Evolutionary conservation across 1,284 basidiomycete species (phyloP), one percentile per base, ranked within the genome.

Genomic region (Heliocybe sulcata): DNA sequence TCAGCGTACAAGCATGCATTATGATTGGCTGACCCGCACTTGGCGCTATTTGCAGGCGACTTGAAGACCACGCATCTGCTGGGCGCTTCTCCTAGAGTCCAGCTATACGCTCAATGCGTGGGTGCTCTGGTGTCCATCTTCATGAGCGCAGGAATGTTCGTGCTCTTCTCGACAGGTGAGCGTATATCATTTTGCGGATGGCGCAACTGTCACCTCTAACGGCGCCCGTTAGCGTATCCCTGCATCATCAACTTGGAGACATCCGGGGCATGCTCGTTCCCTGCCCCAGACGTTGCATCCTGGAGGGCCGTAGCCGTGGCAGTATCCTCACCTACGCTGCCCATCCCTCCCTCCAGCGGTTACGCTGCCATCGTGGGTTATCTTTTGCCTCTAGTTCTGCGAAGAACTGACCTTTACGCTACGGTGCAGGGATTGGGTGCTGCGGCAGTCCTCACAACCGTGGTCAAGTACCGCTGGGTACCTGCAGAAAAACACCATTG

Each of bases 1-100:
- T 16, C 9, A 35, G n/a, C n/a, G n/a, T n/a, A n/a, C n/a, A n/a
- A n/a, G n/a, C n/a, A n/a, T n/a, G n/a, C n/a, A n/a, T n/a, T n/a
- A 12, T 31, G 29, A 31, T 16, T 45, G 19, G 16, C 42, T 10
- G n/a, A 45, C 16, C 16, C 23, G n/a, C 4, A 45, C 42, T 45
- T 25, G 4, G n/a, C 14, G 22, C 23, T 8, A 4, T 8, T 6
- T 4, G 27, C 20, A 57, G 80, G 84, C 56, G 87, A 89, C 62
- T 69, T 88, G 61, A 87, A 87, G 72, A 85, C 87, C 8, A 83
- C 82, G 56, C 85, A 86, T 67, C 75, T 88, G 55, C 75, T 87
- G 12, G 74, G 84, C 48, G 82, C 85, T 26, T 83, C 81, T 61
- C 86, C 86, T 20, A 73, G 71, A 57, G 80, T 80, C 64, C 83